Base-by-base conservation (phyloP, 257 asterid genomes). In the Scutellaria galericulata region DNA sequence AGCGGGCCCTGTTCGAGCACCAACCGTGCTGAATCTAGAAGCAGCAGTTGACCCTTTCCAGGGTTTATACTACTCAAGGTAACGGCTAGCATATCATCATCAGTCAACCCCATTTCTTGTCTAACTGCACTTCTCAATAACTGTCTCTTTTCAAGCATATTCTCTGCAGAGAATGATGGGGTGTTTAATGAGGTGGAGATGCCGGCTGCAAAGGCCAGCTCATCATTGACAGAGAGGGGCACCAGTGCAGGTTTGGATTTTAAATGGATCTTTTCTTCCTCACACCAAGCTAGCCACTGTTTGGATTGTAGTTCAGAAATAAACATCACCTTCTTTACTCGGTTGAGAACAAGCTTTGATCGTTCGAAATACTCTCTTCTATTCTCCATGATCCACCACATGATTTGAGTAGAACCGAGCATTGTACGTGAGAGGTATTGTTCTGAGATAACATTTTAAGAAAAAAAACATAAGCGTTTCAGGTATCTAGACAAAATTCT, bases 301-400 rank as follows among this genome's bases (percentile, higher is more conserved):
- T 78, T 90, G 64, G 97, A 85, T 80, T 95, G 98, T 58, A 72
- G 77, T 62, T 92, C 89, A 11, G 99, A 95, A 27, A 95, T 90
- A 79, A 95, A 95, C 40, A 95, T 85, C 68, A 95, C 77, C 80
- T 86, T 90, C 83, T 89, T 95, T 40, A 95, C 99, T 52, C 87
- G 86, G 80, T 84, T 80, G 68, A 95, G 89, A 20, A 85, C 92
- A 46, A 81, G 90, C 87, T 90, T 95, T 48, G 99, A 88, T 47
- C 96, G 84, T 70, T 87, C 86, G 45, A 95, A 95, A 82, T 95
- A 92, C 78, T 95, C 98, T 77, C 96, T 74, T 67, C 96, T 81
- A 80, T 95, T 92, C 83, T 95, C 99, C 99, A 95, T 92, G 80
- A 95, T 95, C 99, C 99, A 95, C 99, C 97, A 95, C 80, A 90